Evolutionary conservation across 208 protist species (phyloP).

Genomic region (Porcisia deanei): DNA sequence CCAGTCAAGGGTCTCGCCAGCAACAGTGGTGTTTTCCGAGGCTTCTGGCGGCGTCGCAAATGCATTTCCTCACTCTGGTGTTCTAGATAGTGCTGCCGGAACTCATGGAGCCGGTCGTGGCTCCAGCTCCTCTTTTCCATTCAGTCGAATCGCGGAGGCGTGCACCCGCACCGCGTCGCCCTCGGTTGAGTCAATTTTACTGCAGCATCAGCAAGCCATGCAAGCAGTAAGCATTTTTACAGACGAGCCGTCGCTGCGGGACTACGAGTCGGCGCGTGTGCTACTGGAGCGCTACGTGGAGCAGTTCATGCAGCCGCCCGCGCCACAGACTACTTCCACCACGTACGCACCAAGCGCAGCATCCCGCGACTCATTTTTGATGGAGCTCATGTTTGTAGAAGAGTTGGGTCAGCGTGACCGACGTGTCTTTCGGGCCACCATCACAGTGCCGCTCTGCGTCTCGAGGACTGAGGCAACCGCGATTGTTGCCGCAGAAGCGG

Average conservation of each 20-base stretch:
- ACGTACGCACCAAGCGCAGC: background rate
- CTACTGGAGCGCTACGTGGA: conserved; percentile 60
- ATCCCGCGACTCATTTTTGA: background rate
- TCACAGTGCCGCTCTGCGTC: conserved; percentile 58
- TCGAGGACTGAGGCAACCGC: background rate
- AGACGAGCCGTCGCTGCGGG: conserved; percentile 34
- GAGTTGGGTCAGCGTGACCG: conserved; percentile 57
- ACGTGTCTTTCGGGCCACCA: conserved; percentile 68
- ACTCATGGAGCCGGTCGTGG: background rate
- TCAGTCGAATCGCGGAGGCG: background rate
- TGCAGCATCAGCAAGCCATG: conserved; percentile 62
- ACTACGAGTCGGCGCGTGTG: conserved; percentile 32
- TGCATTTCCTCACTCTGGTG: background rate
- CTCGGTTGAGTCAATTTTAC: conserved; percentile 58
- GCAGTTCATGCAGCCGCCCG: conserved; percentile 2
- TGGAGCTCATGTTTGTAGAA: conserved; percentile 64
- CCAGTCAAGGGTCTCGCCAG: background rate
- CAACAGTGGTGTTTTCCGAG: background rate
- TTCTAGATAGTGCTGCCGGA: too few species aligned
- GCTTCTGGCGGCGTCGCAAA: background rate
- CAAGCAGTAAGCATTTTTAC: conserved; percentile 30
- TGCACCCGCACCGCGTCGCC: background rate
- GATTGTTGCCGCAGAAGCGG: background rate
- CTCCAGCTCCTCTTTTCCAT: background rate
- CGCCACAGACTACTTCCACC: background rate